phyloP scores from a whole-genome alignment of 2,329 filamentous ascomycete species.

The Fusarium agapanthi region DNA sequence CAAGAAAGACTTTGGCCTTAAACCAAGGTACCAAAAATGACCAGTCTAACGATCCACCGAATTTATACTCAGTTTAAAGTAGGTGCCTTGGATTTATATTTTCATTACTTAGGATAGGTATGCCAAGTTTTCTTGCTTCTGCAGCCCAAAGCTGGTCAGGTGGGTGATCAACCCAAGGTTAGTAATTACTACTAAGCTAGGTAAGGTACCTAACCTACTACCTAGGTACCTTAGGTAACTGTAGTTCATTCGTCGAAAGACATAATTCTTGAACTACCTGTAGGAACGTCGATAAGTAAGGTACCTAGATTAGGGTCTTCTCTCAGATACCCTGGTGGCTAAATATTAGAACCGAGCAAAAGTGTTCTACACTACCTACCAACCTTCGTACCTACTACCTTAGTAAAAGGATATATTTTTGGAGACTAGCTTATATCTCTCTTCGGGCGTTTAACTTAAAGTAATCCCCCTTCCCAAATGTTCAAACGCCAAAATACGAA shows the following conservation, averaged over 20 bases:
- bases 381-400: neutral
- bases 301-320: neutral
- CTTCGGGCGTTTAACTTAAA: neutral
- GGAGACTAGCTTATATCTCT: neutral
- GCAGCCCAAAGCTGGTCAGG: neutral
- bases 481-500: neutral
- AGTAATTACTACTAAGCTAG: no score
- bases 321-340: neutral
- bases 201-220: no score
- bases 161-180: neutral
- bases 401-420: neutral
- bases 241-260: neutral
- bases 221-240: neutral
- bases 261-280: neutral
- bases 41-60: neutral
- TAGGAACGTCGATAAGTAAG: neutral
- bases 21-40: neutral
- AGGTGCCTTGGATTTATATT: neutral
- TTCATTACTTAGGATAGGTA: neutral
- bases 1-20: neutral
- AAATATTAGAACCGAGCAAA: neutral
- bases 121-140: neutral
- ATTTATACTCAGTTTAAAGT: neutral
- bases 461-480: neutral
- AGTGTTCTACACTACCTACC: neutral